A percentile compares a stretch with the other conserved stretches of the same genome.
Evolutionary conservation across 2,329 filamentous ascomycete species (phyloP).

Genomic region (Xylariaceae sp.): DNA sequence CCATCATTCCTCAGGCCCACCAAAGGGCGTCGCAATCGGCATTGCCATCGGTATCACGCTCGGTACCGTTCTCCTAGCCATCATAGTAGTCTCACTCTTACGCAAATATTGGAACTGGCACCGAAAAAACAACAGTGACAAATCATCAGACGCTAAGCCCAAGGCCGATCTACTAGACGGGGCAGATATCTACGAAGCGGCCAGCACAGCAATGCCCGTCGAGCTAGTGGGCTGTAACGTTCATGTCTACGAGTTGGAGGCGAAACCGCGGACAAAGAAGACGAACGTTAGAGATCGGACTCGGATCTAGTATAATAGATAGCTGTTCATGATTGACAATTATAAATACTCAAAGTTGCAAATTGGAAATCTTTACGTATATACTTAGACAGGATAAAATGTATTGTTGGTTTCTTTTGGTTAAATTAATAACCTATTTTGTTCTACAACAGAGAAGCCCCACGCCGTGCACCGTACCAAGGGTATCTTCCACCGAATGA

Average conservation of each 20-base stretch:
- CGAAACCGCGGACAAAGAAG: background rate
- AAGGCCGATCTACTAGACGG: background rate
- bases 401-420: too few species aligned
- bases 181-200: background rate
- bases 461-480: slow-evolving; percentile 2
- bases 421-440: slow-evolving; percentile 2
- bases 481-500: slow-evolving; percentile 16
- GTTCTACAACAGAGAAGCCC: slow-evolving; percentile 1
- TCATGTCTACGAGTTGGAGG: slow-evolving; percentile 6
- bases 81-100: background rate
- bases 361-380: too few species aligned
- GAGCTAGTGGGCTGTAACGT: background rate
- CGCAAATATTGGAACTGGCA: slow-evolving; percentile 1
- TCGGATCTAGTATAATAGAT: too few species aligned
- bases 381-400: too few species aligned
- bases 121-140: background rate
- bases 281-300: too few species aligned
- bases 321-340: too few species aligned
- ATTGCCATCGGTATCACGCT: background rate
- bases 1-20: background rate
- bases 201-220: background rate
- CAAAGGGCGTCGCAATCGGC: background rate
- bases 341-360: too few species aligned
- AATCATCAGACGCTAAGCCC: background rate
- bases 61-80: background rate